Evolutionary conservation across 1,139 yeast species (phyloP), one percentile per base, ranked within the genome.

Genomic region (Candida pseudoviswanathii): DNA sequence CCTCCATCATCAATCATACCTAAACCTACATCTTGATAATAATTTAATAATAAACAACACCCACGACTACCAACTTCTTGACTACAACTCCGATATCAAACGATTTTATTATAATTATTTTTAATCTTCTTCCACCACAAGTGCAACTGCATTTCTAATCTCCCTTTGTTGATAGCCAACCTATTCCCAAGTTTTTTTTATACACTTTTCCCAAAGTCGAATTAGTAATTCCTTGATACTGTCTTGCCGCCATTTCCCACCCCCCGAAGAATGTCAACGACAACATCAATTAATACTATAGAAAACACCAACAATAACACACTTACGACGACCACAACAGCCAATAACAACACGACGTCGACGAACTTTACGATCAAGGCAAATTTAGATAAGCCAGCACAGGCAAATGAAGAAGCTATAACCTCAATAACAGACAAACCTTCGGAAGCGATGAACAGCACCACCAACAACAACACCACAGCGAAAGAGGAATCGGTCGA

Each of bases 251-350:
- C 26, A 5, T 10, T 4, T 11, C 10, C 25, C 34, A 21, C 37
- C 22, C 21, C 24, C 34, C 27, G 16, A 16, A 27, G 30, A 36
- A 43, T 43, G 45, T 43, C 45, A 34, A 43, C 45, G 2, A 43
- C 45, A 7, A 43, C 41, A 16, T 26, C 45, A 7, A 43, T 29
- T 25, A 47, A 46, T 8, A 43, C 34, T 22, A 37, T 27, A 29
- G 41, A 33, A 16, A 30, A 43, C 34, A 36, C 34, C 6, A 29
- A 43, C 24, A 43, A 43, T n/a, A 27, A 27, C 32, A 34, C 22
- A 10, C 34, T 22, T 6, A 41, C 30, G 6, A 40, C 32, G 3
- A 40, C 32, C 9, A 40, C 33, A 2, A 10, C 34, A 3, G 25
- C 26, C 22, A 30, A 43, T 36, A 29, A 9, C 8, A 24, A 27